A percentile compares a stretch with the other conserved stretches of the same genome.
Evolutionary conservation across 1,284 basidiomycete genomes (phyloP).

Genomic region (Fistulinella cinereoalba): DNA sequence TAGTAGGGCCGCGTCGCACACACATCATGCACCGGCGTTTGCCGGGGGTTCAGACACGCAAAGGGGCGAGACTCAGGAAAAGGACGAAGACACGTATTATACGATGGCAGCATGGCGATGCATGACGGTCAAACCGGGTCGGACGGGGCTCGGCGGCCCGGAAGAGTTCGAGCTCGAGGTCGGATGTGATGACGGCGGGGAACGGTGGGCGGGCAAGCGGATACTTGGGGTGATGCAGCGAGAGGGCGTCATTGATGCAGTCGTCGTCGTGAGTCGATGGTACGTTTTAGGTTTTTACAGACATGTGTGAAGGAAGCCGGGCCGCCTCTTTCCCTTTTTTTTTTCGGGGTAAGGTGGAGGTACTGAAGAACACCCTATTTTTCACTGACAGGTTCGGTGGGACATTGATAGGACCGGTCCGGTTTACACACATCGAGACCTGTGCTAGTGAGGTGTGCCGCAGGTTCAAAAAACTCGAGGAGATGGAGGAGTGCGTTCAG

Average conservation of each 20-base stretch:
- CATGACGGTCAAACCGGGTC: constrained; percentile 66
- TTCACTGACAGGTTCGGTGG: constrained; percentile 67
- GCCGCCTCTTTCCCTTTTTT: too few species aligned
- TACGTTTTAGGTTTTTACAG: too few species aligned
- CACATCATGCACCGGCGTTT: neutral
- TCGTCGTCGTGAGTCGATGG: constrained; percentile 75
- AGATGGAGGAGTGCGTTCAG: constrained; percentile 56
- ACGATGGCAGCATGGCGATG: constrained; percentile 74
- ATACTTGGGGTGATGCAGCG: constrained; percentile 70
- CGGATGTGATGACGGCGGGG: constrained; percentile 68
- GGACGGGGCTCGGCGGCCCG: constrained; percentile 61
- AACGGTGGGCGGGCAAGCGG: constrained; percentile 62
- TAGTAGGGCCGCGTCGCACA: too few species aligned
- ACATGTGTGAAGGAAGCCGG: too few species aligned
- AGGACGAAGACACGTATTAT: constrained; percentile 41
- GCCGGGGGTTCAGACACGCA: neutral
- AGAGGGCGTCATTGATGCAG: constrained; percentile 59
- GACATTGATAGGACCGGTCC: constrained; percentile 60
- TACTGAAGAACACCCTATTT: neutral
- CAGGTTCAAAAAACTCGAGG: constrained; percentile 61
- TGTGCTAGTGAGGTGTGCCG: constrained; percentile 72
- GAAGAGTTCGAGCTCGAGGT: constrained; percentile 68
- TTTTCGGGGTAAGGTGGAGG: too few species aligned
- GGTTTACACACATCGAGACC: constrained; percentile 78
- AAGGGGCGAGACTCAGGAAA: constrained; percentile 25